Evolutionary conservation across 2,329 filamentous ascomycete genomes (phyloP).

Genomic region (Aspergillus transmontanensis): DNA sequence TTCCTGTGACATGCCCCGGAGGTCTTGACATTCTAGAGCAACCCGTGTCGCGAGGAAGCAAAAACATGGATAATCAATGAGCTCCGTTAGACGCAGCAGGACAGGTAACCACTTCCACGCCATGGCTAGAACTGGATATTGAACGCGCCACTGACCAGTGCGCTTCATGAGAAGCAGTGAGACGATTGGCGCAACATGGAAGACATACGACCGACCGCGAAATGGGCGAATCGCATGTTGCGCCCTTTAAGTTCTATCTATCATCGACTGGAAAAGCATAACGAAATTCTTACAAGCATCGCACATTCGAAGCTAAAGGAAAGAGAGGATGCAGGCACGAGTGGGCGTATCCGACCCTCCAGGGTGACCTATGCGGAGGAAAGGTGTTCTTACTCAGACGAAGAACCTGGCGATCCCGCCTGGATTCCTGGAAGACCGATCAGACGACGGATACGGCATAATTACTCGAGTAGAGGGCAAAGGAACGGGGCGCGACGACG

Average conservation of each 20-base stretch:
- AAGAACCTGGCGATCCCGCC: slow-evolving; percentile 40
- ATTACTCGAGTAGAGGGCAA: slow-evolving; percentile 38
- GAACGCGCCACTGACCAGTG: not conserved
- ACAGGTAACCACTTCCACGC: slow-evolving; percentile 1
- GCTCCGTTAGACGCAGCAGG: slow-evolving; percentile 2
- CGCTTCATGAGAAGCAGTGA: not conserved
- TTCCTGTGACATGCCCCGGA: not conserved
- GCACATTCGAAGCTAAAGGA: slow-evolving; percentile 25
- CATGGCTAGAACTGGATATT: not conserved
- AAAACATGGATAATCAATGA: slow-evolving; percentile 18
- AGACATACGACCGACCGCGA: slow-evolving; percentile 42
- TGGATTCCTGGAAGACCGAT: slow-evolving; percentile 41
- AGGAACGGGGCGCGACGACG: slow-evolving; percentile 25
- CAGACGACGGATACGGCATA: slow-evolving; percentile 39
- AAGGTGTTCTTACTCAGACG: slow-evolving; percentile 34
- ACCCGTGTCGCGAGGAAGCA: not conserved
- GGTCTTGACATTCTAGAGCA: not conserved
- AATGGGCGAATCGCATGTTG: slow-evolving; percentile 48
- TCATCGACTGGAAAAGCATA: slow-evolving; percentile 44
- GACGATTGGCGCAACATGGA: slow-evolving; percentile 30
- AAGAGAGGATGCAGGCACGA: slow-evolving; percentile 8
- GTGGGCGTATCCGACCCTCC: slow-evolving; percentile 8
- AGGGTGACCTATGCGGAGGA: slow-evolving; percentile 14
- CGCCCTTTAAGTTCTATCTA: slow-evolving; percentile 45
- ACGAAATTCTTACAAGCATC: slow-evolving; percentile 35